phyloP scores from a whole-genome alignment of 257 asterid genomes.

The Fraxinus anomala region DNA sequence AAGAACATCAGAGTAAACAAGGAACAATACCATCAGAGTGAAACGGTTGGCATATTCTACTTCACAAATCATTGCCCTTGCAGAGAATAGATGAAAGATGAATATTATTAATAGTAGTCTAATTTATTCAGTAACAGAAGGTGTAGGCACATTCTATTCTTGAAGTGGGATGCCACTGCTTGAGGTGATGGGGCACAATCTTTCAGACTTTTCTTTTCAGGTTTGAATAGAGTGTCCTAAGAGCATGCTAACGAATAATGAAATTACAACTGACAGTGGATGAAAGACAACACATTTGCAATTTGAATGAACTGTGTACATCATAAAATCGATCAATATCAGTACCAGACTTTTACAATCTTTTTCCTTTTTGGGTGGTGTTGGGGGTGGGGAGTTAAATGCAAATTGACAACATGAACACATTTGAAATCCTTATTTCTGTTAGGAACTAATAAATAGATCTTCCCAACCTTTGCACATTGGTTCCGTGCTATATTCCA shows the following conservation, averaged over 20 bases:
- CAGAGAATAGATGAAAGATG: background rate
- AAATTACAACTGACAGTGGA: background rate
- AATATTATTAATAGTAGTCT: background rate
- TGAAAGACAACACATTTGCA: background rate
- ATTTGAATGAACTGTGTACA: background rate
- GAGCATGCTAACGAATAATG: background rate
- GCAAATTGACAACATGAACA: background rate
- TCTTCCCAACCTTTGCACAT: conserved; percentile 84
- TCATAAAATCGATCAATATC: background rate
- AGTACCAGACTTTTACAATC: too few relatives aligned
- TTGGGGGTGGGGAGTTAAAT: background rate
- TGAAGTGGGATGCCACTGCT: background rate
- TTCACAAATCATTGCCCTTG: background rate
- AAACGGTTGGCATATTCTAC: background rate
- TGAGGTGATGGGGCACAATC: background rate
- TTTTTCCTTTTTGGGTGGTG: background rate
- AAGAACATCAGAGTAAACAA: conserved; percentile 5
- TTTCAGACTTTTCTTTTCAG: background rate
- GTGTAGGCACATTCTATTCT: background rate
- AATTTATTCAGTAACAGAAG: conserved; percentile 4
- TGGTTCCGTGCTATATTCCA: conserved; percentile 87
- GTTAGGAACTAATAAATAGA: conserved; percentile 12
- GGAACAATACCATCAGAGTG: conserved; percentile 11
- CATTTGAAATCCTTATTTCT: conserved; percentile 2
- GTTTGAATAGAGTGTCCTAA: background rate